Percentiles rank a stretch among this genome's conserved stretches.
Conservation (phyloP, 305 asterid genomes). For the Andrographis paniculata region DNA sequence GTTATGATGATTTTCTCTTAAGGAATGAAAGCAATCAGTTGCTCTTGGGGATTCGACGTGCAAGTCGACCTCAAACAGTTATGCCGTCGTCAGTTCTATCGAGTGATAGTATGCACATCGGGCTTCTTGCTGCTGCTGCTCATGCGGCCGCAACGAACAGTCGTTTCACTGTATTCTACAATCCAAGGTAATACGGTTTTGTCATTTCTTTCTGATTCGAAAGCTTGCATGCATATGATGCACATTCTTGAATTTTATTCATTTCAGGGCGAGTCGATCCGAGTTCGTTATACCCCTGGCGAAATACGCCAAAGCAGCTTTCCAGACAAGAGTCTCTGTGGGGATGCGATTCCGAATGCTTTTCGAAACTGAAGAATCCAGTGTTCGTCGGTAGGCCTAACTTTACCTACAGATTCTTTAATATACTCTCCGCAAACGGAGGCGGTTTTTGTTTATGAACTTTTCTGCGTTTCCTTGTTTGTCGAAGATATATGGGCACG, state of each 20-base stretch:
- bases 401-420: neutral
- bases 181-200: constrained; percentile 61
- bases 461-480: neutral
- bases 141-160: constrained; percentile 67
- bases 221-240: neutral
- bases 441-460: no score
- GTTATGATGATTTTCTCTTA: no score
- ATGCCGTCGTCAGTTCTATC: constrained; percentile 97
- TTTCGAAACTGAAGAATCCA: constrained; percentile 83
- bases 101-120: constrained; percentile 98
- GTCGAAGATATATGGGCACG: neutral
- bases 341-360: constrained; percentile 93
- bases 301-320: constrained; percentile 67
- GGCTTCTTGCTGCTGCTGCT: constrained; percentile 63
- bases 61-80: constrained; percentile 84
- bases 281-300: constrained; percentile 83
- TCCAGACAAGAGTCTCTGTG: constrained; percentile 72
- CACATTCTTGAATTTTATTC: constrained; percentile 5
- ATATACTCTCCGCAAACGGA: no score
- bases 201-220: neutral
- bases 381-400: constrained; percentile 64
- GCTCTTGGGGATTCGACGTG: constrained; percentile 87
- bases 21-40: constrained; percentile 92
- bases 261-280: constrained; percentile 72
- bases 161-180: constrained; percentile 86